phyloP scores from a whole-genome alignment of 805 yeast genomes.

The Schizosaccharomyces lindneri region DNA sequence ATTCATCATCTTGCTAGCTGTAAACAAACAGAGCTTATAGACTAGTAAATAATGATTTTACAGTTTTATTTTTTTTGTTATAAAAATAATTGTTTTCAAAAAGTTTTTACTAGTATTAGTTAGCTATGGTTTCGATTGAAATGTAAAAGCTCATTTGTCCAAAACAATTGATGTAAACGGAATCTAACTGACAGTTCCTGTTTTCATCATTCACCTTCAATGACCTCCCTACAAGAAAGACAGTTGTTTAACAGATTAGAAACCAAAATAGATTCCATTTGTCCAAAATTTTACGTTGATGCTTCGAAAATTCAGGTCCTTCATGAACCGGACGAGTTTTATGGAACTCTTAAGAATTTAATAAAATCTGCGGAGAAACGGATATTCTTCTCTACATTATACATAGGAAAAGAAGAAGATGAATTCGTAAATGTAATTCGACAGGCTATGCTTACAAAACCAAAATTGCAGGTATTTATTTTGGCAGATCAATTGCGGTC shows the following conservation, averaged over 20 bases:
- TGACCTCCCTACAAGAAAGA: not conserved
- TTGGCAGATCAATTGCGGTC: slow-evolving; percentile 76
- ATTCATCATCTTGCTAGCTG: not conserved
- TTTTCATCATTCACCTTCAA: too few relatives aligned
- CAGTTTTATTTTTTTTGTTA: too few relatives aligned
- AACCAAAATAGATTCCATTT: slow-evolving; percentile 1
- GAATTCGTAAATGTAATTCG: slow-evolving; percentile 46
- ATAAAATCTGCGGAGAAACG: slow-evolving; percentile 37
- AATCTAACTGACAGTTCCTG: too few relatives aligned
- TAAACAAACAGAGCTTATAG: too few relatives aligned
- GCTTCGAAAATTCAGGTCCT: slow-evolving; percentile 30
- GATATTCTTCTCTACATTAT: slow-evolving; percentile 62
- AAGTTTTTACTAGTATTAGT: too few relatives aligned
- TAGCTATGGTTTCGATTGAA: too few relatives aligned
- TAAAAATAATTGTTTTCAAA: too few relatives aligned
- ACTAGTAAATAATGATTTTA: too few relatives aligned
- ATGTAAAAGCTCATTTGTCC: too few relatives aligned
- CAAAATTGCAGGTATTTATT: slow-evolving; percentile 40
- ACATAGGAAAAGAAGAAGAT: slow-evolving; percentile 58
- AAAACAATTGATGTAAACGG: too few relatives aligned
- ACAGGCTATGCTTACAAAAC: slow-evolving; percentile 32
- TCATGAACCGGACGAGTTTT: slow-evolving; percentile 47
- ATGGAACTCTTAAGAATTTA: slow-evolving; percentile 31
- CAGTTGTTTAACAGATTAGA: not conserved
- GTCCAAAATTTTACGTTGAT: slow-evolving; percentile 8